Evolutionary conservation across 176 grass and related monocot species (phyloP).

Genomic region (bread wheat (Triticum aestivum)): DNA sequence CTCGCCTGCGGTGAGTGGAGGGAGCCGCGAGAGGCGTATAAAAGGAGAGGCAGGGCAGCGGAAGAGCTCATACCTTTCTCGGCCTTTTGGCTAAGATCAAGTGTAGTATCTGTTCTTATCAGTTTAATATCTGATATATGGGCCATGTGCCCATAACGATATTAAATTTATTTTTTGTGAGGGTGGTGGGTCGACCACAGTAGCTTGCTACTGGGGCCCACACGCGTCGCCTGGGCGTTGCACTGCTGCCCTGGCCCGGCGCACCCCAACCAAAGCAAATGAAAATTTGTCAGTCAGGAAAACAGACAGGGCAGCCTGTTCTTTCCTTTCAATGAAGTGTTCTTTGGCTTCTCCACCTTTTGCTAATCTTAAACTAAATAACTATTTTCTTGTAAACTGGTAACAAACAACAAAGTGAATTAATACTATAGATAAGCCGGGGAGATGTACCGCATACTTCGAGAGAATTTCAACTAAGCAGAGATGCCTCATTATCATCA

Average conservation of each 20-base stretch:
- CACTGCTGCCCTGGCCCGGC: background rate
- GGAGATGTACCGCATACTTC: too few species aligned
- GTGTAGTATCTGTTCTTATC: slow-evolving; percentile 80
- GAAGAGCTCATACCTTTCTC: slow-evolving; percentile 46
- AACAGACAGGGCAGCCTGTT: too few species aligned
- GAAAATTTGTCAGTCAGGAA: background rate
- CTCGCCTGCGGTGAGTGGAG: background rate
- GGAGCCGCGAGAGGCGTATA: background rate
- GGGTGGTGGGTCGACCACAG: background rate
- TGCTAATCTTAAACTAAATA: too few species aligned
- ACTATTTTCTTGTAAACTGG: too few species aligned
- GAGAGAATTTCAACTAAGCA: too few species aligned
- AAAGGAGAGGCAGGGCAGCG: background rate
- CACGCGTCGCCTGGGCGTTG: background rate
- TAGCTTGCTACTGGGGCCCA: background rate
- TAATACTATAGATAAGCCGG: too few species aligned
- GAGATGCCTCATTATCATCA: too few species aligned
- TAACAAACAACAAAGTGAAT: too few species aligned
- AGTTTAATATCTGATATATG: slow-evolving; percentile 73
- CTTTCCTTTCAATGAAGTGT: too few species aligned
- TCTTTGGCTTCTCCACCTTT: too few species aligned
- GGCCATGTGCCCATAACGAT: background rate
- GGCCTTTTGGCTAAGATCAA: slow-evolving; percentile 85
- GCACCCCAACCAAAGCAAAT: background rate
- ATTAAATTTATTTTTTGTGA: background rate